Percentiles rank a stretch among this genome's conserved stretches.
Conservation (phyloP, 1,139 yeast species). For the Taiozyma sp. region DNA sequence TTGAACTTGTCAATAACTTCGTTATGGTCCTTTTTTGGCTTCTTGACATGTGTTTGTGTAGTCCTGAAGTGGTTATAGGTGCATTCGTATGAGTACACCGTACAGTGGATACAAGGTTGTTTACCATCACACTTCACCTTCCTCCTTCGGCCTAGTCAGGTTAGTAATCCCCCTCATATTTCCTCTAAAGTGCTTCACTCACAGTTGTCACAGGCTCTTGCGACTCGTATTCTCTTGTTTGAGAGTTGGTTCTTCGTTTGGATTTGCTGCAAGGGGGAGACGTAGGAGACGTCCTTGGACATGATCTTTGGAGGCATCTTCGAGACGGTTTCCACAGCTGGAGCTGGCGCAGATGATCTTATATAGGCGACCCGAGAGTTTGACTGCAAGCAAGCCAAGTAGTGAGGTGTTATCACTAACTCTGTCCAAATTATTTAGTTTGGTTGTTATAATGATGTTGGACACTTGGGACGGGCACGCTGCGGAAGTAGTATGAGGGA, state of each 20-base stretch:
- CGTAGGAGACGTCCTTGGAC: conserved; percentile 21
- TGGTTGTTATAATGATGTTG: neutral
- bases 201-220: conserved; percentile 83
- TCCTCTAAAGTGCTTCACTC: neutral
- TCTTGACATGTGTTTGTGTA: conserved; percentile 27
- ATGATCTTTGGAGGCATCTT: conserved; percentile 20
- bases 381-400: neutral
- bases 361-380: neutral
- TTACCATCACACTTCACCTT: conserved; percentile 88
- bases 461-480: neutral
- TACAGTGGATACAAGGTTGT: conserved; percentile 83
- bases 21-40: conserved; percentile 2
- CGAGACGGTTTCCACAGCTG: neutral
- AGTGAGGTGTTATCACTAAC: no score
- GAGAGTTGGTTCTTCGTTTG: conserved; percentile 18
- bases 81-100: conserved; percentile 70
- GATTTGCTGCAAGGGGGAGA: conserved; percentile 21
- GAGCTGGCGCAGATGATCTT: neutral
- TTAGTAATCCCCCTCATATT: neutral
- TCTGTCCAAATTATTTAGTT: no score
- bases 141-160: conserved; percentile 38
- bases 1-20: neutral
- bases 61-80: conserved; percentile 36
- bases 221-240: conserved; percentile 62
- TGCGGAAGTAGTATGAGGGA: no score